Percentiles rank a stretch among this genome's conserved stretches.
Conservation (phyloP, 140 eudicot genomes). For the Cichorium intybus region DNA sequence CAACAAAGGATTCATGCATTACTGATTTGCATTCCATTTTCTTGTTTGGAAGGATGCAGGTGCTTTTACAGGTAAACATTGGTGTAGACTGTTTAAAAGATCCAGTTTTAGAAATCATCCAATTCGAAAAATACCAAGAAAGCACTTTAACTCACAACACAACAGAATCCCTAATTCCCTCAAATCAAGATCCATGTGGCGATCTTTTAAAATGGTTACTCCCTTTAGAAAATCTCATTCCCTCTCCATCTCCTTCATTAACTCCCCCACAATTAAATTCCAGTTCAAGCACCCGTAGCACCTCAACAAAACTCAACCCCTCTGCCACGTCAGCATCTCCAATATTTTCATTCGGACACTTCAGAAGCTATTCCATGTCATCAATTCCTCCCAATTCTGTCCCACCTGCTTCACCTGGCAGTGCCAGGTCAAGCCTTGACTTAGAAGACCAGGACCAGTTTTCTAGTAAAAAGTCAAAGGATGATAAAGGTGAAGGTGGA, state of each 20-base stretch:
- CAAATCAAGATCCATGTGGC: slow-evolving; percentile 59
- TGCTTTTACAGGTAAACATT: slow-evolving; percentile 81
- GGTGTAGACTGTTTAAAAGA: slow-evolving; percentile 65
- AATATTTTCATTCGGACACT: slow-evolving; percentile 77
- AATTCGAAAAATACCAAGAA: slow-evolving; percentile 74
- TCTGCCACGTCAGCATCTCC: slow-evolving; percentile 71
- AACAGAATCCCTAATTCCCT: slow-evolving; percentile 19
- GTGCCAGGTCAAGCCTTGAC: slow-evolving; percentile 47
- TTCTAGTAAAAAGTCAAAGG: slow-evolving; percentile 41
- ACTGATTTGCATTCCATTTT: slow-evolving; percentile 55
- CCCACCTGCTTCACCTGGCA: slow-evolving; percentile 53
- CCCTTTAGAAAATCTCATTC: slow-evolving; percentile 74
- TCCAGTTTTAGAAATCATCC: slow-evolving; percentile 81
- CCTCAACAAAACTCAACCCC: slow-evolving; percentile 52
- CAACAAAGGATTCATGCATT: slow-evolving; percentile 13
- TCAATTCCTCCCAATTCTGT: slow-evolving; percentile 61
- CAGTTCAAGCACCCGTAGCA: slow-evolving; percentile 45
- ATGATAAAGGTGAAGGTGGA: slow-evolving; percentile 45
- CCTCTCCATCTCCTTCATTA: slow-evolving; percentile 55
- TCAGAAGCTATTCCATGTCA: slow-evolving; percentile 98
- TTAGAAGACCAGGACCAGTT: slow-evolving; percentile 68
- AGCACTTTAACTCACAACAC: slow-evolving; percentile 23
- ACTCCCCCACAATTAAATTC: slow-evolving; percentile 61
- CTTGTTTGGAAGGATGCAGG: slow-evolving; percentile 99
- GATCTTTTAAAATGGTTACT: slow-evolving; percentile 89